Evolutionary conservation across 192 early-diverging fungal genomes (phyloP).

Genomic region (Entomortierella beljakovae): DNA sequence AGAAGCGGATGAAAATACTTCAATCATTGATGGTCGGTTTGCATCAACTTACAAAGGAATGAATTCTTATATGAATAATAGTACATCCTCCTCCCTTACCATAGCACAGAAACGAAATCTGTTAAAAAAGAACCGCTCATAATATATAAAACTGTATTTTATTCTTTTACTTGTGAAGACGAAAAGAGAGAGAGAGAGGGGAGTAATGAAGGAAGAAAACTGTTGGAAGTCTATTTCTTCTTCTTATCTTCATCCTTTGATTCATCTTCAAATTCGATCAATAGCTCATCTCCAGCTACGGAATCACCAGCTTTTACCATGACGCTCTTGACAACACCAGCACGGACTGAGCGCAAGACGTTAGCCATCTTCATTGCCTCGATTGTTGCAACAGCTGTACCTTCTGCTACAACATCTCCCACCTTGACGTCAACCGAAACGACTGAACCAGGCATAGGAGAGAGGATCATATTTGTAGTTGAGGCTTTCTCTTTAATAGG

Average conservation of each 20-base stretch:
- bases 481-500: constrained; percentile 81
- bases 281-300: constrained; percentile 83
- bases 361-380: constrained; percentile 99
- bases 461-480: constrained; percentile 75
- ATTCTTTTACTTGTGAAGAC: neutral
- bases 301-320: constrained; percentile 76
- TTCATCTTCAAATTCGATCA: constrained; percentile 73
- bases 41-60: neutral
- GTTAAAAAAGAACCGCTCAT: constrained; percentile 5
- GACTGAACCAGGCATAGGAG: constrained; percentile 95
- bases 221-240: constrained; percentile 49
- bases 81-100: neutral
- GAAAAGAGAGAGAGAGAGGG: neutral
- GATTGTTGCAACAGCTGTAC: constrained; percentile 85
- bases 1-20: constrained; percentile 9
- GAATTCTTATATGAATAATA: neutral
- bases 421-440: constrained; percentile 83
- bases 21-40: neutral
- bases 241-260: constrained; percentile 36
- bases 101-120: constrained; percentile 24
- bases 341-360: constrained; percentile 81
- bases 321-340: constrained; percentile 83
- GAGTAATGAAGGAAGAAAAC: neutral
- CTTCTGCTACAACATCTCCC: constrained; percentile 85
- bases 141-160: neutral